These are phyloP conservation scores for Gorgonomyces haynaldii DNA, from an alignment of 192 early-diverging fungal species.

Conservation along the genomic window DNA sequence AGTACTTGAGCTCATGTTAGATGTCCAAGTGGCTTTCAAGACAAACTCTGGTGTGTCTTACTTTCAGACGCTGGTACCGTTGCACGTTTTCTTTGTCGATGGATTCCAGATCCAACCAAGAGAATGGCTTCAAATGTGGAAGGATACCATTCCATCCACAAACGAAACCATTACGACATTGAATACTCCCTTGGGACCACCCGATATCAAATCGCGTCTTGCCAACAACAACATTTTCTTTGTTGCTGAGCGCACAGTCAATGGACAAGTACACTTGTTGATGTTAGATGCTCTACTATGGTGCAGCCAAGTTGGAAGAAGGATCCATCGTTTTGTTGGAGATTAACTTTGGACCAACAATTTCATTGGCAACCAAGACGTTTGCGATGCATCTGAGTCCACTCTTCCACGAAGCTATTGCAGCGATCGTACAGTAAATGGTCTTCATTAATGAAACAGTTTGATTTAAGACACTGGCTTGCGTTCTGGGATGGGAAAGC, in stretches of 20 bases:
- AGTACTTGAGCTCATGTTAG: conserved; percentile 21
- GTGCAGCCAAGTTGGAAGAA: neutral
- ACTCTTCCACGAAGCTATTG: neutral
- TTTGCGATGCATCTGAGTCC: neutral
- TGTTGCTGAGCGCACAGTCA: conserved; percentile 43
- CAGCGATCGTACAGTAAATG: neutral
- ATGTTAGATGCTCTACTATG: neutral
- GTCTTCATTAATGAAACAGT: neutral
- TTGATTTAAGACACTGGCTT: neutral
- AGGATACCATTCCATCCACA: conserved; percentile 23
- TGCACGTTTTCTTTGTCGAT: conserved; percentile 43
- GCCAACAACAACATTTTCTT: conserved; percentile 43
- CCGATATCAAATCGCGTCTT: conserved; percentile 9
- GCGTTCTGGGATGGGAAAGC: too few relatives aligned
- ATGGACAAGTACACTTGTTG: conserved; percentile 19
- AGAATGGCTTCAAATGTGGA: conserved; percentile 43
- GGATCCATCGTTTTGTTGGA: conserved; percentile 2
- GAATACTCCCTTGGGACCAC: conserved; percentile 9
- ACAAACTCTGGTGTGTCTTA: conserved; percentile 55
- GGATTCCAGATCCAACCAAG: conserved; percentile 24
- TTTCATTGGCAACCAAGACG: neutral
- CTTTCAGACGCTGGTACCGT: conserved; percentile 52
- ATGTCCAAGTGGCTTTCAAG: conserved; percentile 61
- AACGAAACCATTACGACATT: conserved; percentile 17
- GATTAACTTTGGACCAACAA: neutral